Conservation (phyloP, 116 monocot species). For the Trichopus zeylanicus region DNA sequence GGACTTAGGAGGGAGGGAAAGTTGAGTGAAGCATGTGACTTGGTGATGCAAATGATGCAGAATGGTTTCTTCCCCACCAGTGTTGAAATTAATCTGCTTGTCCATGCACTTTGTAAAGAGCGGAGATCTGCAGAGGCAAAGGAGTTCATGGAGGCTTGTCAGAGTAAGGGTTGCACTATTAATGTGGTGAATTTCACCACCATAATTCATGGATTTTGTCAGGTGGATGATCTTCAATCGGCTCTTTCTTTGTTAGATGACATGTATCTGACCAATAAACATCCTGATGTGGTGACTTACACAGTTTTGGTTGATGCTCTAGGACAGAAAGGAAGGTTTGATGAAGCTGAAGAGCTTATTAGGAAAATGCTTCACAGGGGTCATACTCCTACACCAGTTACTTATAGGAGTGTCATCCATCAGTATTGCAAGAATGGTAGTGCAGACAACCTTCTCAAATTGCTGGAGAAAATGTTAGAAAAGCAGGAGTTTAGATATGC, state of each 20-base stretch:
- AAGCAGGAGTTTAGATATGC: slow-evolving; percentile 45
- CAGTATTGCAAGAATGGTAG: slow-evolving; percentile 70
- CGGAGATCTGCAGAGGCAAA: slow-evolving; percentile 49
- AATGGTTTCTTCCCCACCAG: slow-evolving; percentile 76
- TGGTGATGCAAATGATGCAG: slow-evolving; percentile 60
- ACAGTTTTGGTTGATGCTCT: slow-evolving; percentile 70
- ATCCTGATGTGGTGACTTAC: slow-evolving; percentile 87
- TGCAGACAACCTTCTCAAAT: slow-evolving; percentile 48
- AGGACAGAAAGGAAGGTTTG: slow-evolving; percentile 46
- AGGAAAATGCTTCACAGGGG: slow-evolving; percentile 81
- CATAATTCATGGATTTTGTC: slow-evolving; percentile 82
- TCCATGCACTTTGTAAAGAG: slow-evolving; percentile 63
- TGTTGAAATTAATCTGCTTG: slow-evolving; percentile 63
- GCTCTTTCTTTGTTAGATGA: slow-evolving; percentile 86
- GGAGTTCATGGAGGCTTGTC: slow-evolving; percentile 76
- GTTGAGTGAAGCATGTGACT: slow-evolving; percentile 63
- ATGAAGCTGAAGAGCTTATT: slow-evolving; percentile 56
- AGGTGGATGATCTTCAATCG: slow-evolving; percentile 45
- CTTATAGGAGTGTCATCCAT: slow-evolving; percentile 77
- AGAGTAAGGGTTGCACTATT: slow-evolving; percentile 70
- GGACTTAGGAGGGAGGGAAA: slow-evolving; percentile 82
- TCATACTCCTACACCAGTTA: slow-evolving; percentile 62
- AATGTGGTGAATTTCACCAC: slow-evolving; percentile 93
- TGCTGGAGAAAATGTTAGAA: slow-evolving; percentile 63
- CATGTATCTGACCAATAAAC: slow-evolving; percentile 80